phyloP scores from a whole-genome alignment of 768 basidiomycete genomes.

The Daedalea quercina region DNA sequence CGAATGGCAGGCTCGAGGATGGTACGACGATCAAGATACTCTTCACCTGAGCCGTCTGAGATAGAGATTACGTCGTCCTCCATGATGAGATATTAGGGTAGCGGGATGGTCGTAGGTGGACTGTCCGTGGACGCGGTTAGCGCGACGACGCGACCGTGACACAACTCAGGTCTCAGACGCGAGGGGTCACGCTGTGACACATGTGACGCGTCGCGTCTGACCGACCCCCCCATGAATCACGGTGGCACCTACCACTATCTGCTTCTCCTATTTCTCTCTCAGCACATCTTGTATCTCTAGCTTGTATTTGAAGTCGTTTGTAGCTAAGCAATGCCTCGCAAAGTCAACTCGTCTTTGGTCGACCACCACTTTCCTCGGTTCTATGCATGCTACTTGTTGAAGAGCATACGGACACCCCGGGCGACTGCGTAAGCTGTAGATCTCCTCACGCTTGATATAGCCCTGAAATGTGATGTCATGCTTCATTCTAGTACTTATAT shows the following conservation, averaged over 20 bases:
- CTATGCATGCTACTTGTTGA: slow-evolving; percentile 81
- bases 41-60: slow-evolving; percentile 23
- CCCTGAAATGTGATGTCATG: not conserved
- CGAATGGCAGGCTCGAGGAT: slow-evolving; percentile 63
- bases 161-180: not conserved
- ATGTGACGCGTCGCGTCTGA: not conserved
- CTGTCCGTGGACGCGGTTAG: not conserved
- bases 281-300: too few species aligned
- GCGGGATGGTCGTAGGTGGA: not conserved
- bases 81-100: slow-evolving; percentile 10
- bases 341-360: slow-evolving; percentile 15
- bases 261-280: too few species aligned
- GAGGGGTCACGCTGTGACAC: not conserved
- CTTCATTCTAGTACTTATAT: slow-evolving; percentile 59
- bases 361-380: slow-evolving; percentile 52
- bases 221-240: too few species aligned
- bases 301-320: too few species aligned
- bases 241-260: too few species aligned
- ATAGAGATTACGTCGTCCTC: slow-evolving; percentile 22
- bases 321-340: slow-evolving; percentile 13
- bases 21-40: slow-evolving; percentile 36
- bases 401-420: slow-evolving; percentile 49
- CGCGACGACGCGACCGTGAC: not conserved
- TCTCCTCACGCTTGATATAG: not conserved
- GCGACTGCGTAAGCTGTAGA: slow-evolving; percentile 34